Evolutionary conservation across 805 yeast genomes (phyloP).

Genomic region (Saccharomycopsis malanga): DNA sequence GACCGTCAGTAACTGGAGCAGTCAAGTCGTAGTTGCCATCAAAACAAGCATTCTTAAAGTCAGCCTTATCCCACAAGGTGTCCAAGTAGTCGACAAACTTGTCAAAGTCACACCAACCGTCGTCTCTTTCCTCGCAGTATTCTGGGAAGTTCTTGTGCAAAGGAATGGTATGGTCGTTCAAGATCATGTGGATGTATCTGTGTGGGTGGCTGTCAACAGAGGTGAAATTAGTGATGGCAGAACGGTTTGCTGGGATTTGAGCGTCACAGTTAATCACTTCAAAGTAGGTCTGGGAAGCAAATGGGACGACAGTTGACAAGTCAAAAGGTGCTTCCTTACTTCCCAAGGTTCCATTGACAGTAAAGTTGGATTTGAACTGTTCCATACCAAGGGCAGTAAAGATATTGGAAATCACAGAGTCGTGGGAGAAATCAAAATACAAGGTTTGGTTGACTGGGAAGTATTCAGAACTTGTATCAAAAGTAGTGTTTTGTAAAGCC

Average conservation of each 20-base stretch:
- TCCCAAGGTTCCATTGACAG: slow-evolving; percentile 9
- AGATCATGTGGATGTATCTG: slow-evolving; percentile 22
- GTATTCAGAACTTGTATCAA: slow-evolving; percentile 25
- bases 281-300: slow-evolving; percentile 21
- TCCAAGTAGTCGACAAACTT: slow-evolving; percentile 22
- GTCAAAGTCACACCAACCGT: slow-evolving; percentile 24
- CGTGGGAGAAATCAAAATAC: slow-evolving; percentile 71
- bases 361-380: slow-evolving; percentile 18
- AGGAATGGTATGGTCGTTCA: slow-evolving; percentile 22
- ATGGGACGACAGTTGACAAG: slow-evolving; percentile 21
- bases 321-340: slow-evolving; percentile 14
- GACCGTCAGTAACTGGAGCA: slow-evolving; percentile 14
- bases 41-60: slow-evolving; percentile 18
- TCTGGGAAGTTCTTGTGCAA: slow-evolving; percentile 21
- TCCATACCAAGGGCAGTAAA: slow-evolving; percentile 57
- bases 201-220: background rate
- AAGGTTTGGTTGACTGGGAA: slow-evolving; percentile 43
- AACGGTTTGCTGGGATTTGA: slow-evolving; percentile 23
- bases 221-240: background rate
- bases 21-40: slow-evolving; percentile 10
- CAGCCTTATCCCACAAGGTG: slow-evolving; percentile 19
- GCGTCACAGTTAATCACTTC: slow-evolving; percentile 23
- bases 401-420: slow-evolving; percentile 56
- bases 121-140: slow-evolving; percentile 22
- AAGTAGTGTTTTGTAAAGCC: slow-evolving; percentile 38